Evolutionary conservation across 192 early-diverging fungal genomes (phyloP), one percentile per base, ranked within the genome.

Genomic region (Coemansia sp.): DNA sequence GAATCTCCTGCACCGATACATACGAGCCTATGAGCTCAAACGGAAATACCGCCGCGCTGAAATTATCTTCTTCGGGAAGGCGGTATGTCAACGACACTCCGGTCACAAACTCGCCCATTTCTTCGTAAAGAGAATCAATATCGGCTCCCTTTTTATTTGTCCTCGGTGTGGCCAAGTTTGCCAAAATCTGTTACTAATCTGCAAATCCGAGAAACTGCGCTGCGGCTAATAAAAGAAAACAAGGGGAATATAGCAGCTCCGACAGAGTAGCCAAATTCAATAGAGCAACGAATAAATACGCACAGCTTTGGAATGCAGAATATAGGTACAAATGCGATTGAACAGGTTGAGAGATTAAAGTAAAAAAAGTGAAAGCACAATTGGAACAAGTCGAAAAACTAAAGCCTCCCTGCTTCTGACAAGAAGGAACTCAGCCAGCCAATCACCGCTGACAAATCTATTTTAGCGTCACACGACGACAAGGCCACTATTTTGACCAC

Each of bases 1-100:
- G 71, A 35, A 79, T 79, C 32, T 79, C 76, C 59, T 79, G 68
- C 14, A 66, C 67, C 26, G 66, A 52, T 11, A 65, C 60, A 27
- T 64, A 79, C 3, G 66, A 64, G 14, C 62, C 71, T 59, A 79
- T 79, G 9, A 60, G 61, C 29, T 79, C 76, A 19, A 79, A 79
- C n/a, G 71, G 76, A 54, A 79, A 79, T 47, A 70, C 71, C 1
- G 54, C 75, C 5, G 63, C 75, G 53, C 57, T 57, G 9, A 69
- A 69, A 29, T 24, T 55, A 2, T 79, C 76, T 26, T 79, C 76
- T 35, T 79, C 76, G 12, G 63, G 53, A 26, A 65, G 51, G 19
- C 51, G 56, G 54, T 69, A 79, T 43, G 54, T 47, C 61, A 79
- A 65, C 24, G 64, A 60, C 14, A 79, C 61, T 32, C 71, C 76